Base-by-base conservation (phyloP, 495 filamentous ascomycete species). In the Neurospora pannonica region DNA sequence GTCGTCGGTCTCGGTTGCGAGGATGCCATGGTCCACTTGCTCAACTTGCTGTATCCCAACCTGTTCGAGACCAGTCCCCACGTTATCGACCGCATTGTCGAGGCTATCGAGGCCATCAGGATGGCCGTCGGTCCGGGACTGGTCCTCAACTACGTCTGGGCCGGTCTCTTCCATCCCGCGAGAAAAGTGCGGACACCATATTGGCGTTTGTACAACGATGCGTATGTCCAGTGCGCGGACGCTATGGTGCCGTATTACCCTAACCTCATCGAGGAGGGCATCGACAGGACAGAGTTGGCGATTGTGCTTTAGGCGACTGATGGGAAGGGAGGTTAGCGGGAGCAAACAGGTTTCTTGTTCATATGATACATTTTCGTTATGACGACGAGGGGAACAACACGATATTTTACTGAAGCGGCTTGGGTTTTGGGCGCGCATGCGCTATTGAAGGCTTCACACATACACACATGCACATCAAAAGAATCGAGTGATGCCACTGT, bases 61-160 rank as follows among this genome's bases (percentile, higher is more conserved):
- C 88, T 99, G 77, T 99, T 98, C 84, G 97, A 99, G 84, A 99
- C 97, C 3, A 94, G 91, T 75, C 97, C 97, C 10, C 97, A 99
- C 87, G 97, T 99, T 75, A 99, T 99, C 77, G 97, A 99, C 82
- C 90, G 97, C 13, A 94, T 99, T 73, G 91, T 98, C 71, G 97
- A 98, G 81, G 96, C 96, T 40, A 95, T 99, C 77, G 95, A 97
- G 80, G 96, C 94, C n/a, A 92, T 98, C 74, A 88, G 97, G 34
- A 93, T 97, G 89, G 94, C 96, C 0, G 91, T 98, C 69, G 96
- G 96, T 10, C 92, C 95, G 0, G 95, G 95, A 1, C 82, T 93
- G 34, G 92, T 97, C 42, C 92, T 98, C 88, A 98, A 98, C 83
- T 99, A 99, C 81, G 90, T 97, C 76, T 98, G 93, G 94, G 95